Evolutionary conservation across 306 rosid species (phyloP), one percentile per base, ranked within the genome.

Genomic region (Oxytropis ochrocephala): DNA sequence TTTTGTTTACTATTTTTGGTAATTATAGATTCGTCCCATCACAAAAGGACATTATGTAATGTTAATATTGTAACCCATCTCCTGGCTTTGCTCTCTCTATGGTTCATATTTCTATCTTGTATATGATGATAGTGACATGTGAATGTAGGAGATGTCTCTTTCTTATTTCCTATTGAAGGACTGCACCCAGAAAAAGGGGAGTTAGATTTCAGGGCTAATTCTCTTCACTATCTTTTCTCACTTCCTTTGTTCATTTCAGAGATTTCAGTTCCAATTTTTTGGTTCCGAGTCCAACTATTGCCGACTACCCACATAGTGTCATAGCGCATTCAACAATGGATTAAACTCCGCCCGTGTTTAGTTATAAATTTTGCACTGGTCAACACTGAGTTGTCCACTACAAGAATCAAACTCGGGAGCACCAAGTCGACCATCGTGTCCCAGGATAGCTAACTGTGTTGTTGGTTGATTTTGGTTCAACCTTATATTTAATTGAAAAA

Each of bases 141-240:
- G 90, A 85, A 78, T 77, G 73, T 14, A 54, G 76, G 88, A 62
- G 12, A 19, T 48, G 91, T 92, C 92, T 21, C 71, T 75, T 67
- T 89, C 96, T 49, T 4, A 6, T 87, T 92, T 74, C 96, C 86
- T 56, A 35, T 60, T 92, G 82, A 78, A 79, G 85, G 71, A 74
- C 81, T 84, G 86, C 95, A 92, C 90, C 88, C 97, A 87, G 88
- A 87, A 91, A 87, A 79, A 76, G 76, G 35, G 78, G 87, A 67
- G 56, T 74, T 52, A 3, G 14, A 44, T 62, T 7, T 19, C 90
- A 92, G 87, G 75, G 11, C 87, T 88, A 75, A 61, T 76, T 88
- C 78, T 81, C 72, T 77, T 83, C 88, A 79, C 90, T 84, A 84
- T 66, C 71, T 51, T 75, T 70, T 75, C 78, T n/a, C 10, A 13